Evolutionary conservation across 148 eudicot species (phyloP).

Genomic region (Heliamphora exappendiculata): DNA sequence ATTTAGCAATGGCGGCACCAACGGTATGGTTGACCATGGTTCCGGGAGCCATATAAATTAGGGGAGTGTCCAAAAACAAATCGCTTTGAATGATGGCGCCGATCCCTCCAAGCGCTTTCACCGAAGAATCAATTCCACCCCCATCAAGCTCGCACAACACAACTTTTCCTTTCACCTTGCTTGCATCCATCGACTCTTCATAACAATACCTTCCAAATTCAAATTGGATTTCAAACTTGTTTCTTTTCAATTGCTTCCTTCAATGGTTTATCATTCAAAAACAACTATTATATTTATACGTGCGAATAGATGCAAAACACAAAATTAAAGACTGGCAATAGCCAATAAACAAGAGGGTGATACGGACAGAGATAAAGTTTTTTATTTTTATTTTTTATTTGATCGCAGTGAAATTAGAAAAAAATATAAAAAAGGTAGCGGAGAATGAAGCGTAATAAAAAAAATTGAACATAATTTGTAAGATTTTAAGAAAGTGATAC

Average conservation of each 20-base stretch:
- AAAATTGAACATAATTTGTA: no score
- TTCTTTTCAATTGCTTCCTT: background rate
- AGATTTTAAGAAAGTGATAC: no score
- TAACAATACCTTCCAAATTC: constrained; percentile 32
- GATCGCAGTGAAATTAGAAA: no score
- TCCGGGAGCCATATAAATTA: constrained; percentile 74
- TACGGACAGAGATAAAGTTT: no score
- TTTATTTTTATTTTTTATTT: no score
- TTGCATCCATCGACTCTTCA: constrained; percentile 54
- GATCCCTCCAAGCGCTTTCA: constrained; percentile 65
- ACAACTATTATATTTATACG: no score
- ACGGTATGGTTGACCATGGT: constrained; percentile 41
- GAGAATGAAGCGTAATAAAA: no score
- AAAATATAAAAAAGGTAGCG: no score
- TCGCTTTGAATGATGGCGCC: constrained; percentile 59
- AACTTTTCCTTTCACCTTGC: constrained; percentile 76
- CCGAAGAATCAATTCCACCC: constrained; percentile 65
- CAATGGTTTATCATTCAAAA: background rate
- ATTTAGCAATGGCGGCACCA: constrained; percentile 37
- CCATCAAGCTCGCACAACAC: constrained; percentile 50
- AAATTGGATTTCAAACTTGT: background rate
- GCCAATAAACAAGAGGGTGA: no score
- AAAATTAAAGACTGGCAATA: no score
- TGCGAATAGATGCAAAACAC: no score
- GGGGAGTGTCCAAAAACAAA: constrained; percentile 46